Evolutionary conservation across 2,329 filamentous ascomycete genomes (phyloP), one percentile per base, ranked within the genome.

Genomic region (Calonectria leucothoes): DNA sequence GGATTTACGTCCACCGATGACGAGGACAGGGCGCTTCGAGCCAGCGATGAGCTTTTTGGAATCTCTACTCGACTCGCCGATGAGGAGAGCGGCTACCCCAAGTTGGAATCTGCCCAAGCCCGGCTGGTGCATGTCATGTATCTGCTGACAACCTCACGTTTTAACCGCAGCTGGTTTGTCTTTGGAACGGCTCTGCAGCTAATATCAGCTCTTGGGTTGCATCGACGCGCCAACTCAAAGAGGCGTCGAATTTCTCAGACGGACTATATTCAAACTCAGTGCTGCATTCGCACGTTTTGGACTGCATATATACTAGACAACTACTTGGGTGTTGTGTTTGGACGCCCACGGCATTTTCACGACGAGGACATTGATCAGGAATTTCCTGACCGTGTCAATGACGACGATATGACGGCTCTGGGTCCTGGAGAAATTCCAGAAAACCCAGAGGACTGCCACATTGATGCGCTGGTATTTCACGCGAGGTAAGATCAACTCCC

Each of bases 321-420:
- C 48, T 93, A 93, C 70, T 83, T 93, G 1, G 89, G 90, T 29
- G 89, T 92, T n/a, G 89, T 92, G 23, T 88, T 93, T 35, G 91
- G 91, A 0, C 85, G 91, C 7, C 91, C 91, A 1, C 82, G 90
- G 10, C 86, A 91, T 17, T 89, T 92, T 31, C 91, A 91, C 63
- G 91, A 93, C 55, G 89, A 92, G 39, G 90, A 93, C 65, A 91
- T 92, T 61, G 91, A 93, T 66, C 91, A 93, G 71, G 87, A 88
- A 3, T 85, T 91, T n/a, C 91, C 91, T 0, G 86, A 86, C 20
- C 77, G 84, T 1, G 85, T 91, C 52, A 90, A 91, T 69, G 91
- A 93, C 71, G 88, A 91, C 45, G 87, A 91, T 35, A 87, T 93
- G 82, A 85, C 88, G 0, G 77, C 85, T 11, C 78, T 85, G 37